These are phyloP conservation scores for Chlorencoelia australis DNA, from an alignment of 2,329 filamentous ascomycete genomes.

Conservation along the genomic window DNA sequence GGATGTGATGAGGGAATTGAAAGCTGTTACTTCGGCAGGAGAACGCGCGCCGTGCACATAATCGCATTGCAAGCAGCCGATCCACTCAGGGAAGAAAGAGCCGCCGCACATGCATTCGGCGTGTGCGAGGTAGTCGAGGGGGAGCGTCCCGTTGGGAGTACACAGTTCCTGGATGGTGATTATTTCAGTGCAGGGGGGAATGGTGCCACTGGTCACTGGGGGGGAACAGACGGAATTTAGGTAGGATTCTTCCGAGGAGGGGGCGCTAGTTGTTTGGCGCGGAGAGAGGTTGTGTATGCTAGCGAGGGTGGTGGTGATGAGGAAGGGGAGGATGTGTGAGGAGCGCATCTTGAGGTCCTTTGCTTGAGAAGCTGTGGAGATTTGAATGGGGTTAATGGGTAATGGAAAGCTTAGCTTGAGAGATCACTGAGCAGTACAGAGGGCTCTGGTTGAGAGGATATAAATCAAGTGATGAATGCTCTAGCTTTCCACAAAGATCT, in stretches of 20 bases:
- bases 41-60: constrained; percentile 32
- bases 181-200: constrained; percentile 28
- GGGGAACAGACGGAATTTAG: constrained; percentile 15
- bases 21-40: constrained; percentile 28
- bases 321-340: background rate
- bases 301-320: constrained; percentile 26
- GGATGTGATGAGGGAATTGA: constrained; percentile 27
- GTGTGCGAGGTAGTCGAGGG: constrained; percentile 23
- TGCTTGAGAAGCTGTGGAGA: constrained; percentile 1
- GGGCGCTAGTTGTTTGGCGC: constrained; percentile 4
- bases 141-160: constrained; percentile 26
- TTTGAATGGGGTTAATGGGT: background rate
- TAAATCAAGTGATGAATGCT: background rate
- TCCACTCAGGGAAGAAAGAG: constrained; percentile 35
- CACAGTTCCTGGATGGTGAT: constrained; percentile 28
- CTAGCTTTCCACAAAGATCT: background rate
- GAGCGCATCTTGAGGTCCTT: background rate
- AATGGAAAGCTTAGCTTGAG: background rate
- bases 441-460: background rate
- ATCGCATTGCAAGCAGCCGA: constrained; percentile 33
- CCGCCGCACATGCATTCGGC: constrained; percentile 35
- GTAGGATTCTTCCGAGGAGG: constrained; percentile 6
- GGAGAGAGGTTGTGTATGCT: constrained; percentile 1
- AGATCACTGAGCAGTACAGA: background rate
- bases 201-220: constrained; percentile 10